Percentiles rank a stretch among this genome's conserved stretches.
phyloP scores from a whole-genome alignment of 148 eudicot genomes.

The Gaultheria prostrata region DNA sequence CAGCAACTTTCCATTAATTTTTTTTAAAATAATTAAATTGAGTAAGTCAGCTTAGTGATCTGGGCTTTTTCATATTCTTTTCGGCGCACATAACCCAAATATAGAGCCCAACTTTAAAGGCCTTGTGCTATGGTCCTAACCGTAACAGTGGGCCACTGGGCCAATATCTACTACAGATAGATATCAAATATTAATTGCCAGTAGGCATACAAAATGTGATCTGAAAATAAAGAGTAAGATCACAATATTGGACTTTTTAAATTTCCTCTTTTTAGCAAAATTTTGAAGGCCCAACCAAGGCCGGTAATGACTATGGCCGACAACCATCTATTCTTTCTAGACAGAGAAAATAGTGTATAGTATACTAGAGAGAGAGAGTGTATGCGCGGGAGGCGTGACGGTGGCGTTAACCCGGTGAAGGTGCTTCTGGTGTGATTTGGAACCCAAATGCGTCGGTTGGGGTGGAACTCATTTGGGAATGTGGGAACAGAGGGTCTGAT shows the following conservation, averaged over 20 bases:
- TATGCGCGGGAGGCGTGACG: not conserved
- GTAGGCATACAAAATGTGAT: too few species aligned
- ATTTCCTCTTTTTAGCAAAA: too few species aligned
- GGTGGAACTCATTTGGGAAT: not conserved
- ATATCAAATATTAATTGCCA: too few species aligned
- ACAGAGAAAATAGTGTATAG: too few species aligned
- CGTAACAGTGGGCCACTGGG: not conserved
- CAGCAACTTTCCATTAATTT: not conserved
- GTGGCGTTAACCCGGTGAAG: not conserved
- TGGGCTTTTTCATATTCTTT: not conserved
- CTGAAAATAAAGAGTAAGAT: too few species aligned
- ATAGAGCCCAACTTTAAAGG: not conserved
- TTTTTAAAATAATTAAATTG: too few species aligned
- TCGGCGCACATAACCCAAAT: not conserved
- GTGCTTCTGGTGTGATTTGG: not conserved
- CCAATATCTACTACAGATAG: not conserved
- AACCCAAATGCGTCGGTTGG: not conserved
- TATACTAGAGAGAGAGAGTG: too few species aligned
- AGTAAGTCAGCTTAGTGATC: not conserved
- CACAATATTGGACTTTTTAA: too few species aligned
- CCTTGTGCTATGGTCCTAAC: not conserved
- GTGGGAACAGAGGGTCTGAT: not conserved
- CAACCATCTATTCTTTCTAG: too few species aligned
- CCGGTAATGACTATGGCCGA: too few species aligned
- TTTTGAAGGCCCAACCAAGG: too few species aligned